Percentiles rank a stretch among this genome's conserved stretches.
Conservation (phyloP, 2,329 filamentous ascomycete species). For the Penicillium polonicum region DNA sequence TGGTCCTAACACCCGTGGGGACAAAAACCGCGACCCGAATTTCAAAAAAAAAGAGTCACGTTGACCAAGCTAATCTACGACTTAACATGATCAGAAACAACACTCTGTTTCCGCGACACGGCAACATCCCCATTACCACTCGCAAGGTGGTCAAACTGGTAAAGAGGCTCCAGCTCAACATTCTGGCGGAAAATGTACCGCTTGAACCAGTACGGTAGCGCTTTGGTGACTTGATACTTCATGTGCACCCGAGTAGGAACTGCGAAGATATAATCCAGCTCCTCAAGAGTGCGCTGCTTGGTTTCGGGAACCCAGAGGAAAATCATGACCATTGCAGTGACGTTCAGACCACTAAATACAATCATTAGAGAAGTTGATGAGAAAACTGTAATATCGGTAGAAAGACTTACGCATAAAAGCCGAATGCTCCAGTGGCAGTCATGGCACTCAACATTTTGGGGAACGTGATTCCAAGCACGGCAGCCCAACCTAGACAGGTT, state of each 20-base stretch:
- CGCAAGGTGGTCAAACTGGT: conserved; percentile 45
- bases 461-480: conserved; percentile 52
- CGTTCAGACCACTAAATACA: conserved; percentile 52
- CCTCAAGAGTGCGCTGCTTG: conserved; percentile 53
- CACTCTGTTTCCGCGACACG: background rate
- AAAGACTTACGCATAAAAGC: conserved; percentile 54
- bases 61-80: background rate
- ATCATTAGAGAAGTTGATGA: conserved; percentile 3
- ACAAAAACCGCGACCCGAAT: background rate
- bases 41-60: background rate
- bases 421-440: conserved; percentile 56
- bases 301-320: conserved; percentile 61
- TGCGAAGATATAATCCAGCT: conserved; percentile 60
- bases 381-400: background rate
- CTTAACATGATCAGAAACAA: conserved; percentile 7
- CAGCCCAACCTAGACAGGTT: conserved; percentile 51
- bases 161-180: conserved; percentile 51
- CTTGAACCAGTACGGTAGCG: conserved; percentile 61
- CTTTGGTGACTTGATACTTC: conserved; percentile 57
- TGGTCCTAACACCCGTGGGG: too few relatives aligned
- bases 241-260: conserved; percentile 59
- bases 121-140: background rate
- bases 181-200: conserved; percentile 55
- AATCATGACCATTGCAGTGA: conserved; percentile 62
- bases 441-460: conserved; percentile 50